Evolutionary conservation across 306 rosid species (phyloP), one percentile per base, ranked within the genome.

Genomic region (Begonia peltatifolia): DNA sequence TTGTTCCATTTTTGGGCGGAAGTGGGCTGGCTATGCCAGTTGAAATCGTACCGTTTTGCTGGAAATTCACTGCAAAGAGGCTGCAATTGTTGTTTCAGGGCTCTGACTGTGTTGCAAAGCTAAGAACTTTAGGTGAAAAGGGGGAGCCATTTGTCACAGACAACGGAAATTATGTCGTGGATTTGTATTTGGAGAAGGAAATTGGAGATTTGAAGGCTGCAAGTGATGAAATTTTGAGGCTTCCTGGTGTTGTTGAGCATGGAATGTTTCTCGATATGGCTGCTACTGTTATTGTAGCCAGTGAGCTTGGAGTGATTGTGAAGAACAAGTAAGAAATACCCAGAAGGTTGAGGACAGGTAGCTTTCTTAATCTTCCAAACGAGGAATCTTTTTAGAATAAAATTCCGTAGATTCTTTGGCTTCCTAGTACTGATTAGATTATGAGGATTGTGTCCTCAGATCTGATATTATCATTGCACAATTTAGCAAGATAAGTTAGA

Each of bases 211-310:
- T 87, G 68, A 74, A 74, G 60, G 82, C 48, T 44, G 96, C 96
- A 0, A 87, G 90, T 11, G 94, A 83, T 13, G 68, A 76, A 0
- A 83, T 87, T 76, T 60, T 83, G 76, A 69, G 75, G 51, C 81
- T 80, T 60, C 66, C 94, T 0, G 96, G 96, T 12, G 96, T 83
- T 53, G 96, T 84, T 20, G 96, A 87, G 75, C 96, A 87, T 63
- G 94, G 96, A 2, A 87, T 87, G 96, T 87, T 87, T 52, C 53
- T 87, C 46, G 84, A 75, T 18, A 78, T 87, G 96, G 94, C 96
- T 0, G 80, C 94, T 2, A 84, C 96, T 12, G 84, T 87, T 38
- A 87, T 87, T 54, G 78, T 87, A 25, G 96, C 96, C 15, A 85
- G 87, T 23, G 92, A 87, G 61, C 78, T 84, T 15, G 96, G 96